Percentiles rank a stretch among this genome's conserved stretches.
phyloP scores from a whole-genome alignment of 768 basidiomycete species.

The Exsudoporus frostii region DNA sequence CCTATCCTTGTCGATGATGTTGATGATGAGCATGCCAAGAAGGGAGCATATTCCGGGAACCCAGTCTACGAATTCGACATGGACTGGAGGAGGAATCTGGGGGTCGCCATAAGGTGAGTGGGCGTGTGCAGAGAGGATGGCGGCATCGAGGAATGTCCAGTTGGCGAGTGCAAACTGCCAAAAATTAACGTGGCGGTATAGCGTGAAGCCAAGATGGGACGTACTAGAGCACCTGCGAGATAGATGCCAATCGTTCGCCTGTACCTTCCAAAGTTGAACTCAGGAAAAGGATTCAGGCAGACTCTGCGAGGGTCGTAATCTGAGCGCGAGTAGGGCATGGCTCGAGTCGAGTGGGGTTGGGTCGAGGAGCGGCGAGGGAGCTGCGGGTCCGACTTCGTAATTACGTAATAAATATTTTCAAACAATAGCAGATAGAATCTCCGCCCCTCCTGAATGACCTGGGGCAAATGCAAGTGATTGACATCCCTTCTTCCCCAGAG shows the following conservation, averaged over 20 bases:
- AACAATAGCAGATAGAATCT: background rate
- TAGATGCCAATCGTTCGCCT: conserved; percentile 85
- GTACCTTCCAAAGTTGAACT: conserved; percentile 69
- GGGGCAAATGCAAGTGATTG: conserved; percentile 24
- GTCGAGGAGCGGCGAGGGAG: background rate
- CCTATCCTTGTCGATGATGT: conserved; percentile 92
- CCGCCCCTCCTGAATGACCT: background rate
- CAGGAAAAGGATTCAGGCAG: conserved; percentile 84
- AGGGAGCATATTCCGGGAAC: conserved; percentile 93
- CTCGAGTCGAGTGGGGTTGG: background rate
- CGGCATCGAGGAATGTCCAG: conserved; percentile 94
- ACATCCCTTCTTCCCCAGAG: conserved; percentile 28
- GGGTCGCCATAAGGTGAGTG: conserved; percentile 70
- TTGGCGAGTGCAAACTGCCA: conserved; percentile 87
- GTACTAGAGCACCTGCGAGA: conserved; percentile 84
- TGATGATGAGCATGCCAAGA: conserved; percentile 88
- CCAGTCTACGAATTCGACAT: conserved; percentile 95
- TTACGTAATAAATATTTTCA: conserved; percentile 18
- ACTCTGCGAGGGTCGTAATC: conserved; percentile 86
- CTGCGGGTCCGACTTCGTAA: background rate
- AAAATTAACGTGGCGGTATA: background rate
- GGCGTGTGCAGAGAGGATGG: conserved; percentile 85
- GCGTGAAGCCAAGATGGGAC: conserved; percentile 32
- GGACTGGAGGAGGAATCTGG: conserved; percentile 65
- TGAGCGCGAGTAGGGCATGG: conserved; percentile 57